These are phyloP conservation scores for Taphrina betulina DNA, from an alignment of 1,139 yeast genomes.

Conservation along the genomic window DNA sequence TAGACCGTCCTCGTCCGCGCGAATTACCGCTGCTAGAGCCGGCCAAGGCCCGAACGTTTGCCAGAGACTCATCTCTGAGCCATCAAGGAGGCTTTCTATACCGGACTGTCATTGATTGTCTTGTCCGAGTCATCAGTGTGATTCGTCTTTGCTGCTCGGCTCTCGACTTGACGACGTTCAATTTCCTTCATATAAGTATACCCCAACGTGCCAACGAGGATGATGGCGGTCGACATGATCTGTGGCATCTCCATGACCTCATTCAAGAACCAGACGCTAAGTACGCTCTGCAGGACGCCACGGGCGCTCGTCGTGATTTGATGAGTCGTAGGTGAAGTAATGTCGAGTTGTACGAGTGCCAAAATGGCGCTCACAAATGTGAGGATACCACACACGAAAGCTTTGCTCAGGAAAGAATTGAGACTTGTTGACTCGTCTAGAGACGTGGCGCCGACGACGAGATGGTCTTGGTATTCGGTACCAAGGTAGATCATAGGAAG, in stretches of 20 bases:
- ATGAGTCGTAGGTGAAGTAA: constrained; percentile 35
- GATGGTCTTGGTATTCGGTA: constrained; percentile 28
- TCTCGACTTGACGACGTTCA: constrained; percentile 10
- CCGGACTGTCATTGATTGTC: constrained; percentile 4
- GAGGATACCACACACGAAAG: constrained; percentile 16
- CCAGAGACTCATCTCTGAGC: too few species aligned
- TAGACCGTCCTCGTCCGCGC: too few species aligned
- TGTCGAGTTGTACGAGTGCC: constrained; percentile 33
- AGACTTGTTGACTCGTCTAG: constrained; percentile 4
- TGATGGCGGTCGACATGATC: constrained; percentile 26
- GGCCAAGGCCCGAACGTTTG: too few species aligned
- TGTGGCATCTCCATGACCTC: constrained; percentile 30
- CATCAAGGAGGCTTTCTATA: too few species aligned
- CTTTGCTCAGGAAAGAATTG: constrained; percentile 25
- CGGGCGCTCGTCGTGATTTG: constrained; percentile 34
- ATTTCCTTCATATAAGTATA: constrained; percentile 24
- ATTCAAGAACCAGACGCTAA: constrained; percentile 28
- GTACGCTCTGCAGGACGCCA: constrained; percentile 33
- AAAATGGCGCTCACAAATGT: constrained; percentile 29
- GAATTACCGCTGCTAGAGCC: too few species aligned
- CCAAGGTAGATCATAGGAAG: constrained; percentile 28
- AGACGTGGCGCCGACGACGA: constrained; percentile 18
- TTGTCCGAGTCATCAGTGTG: constrained; percentile 1
- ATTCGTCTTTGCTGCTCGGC: too few species aligned
- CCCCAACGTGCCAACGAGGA: constrained; percentile 31